Evolutionary conservation across 371 early-diverging fungal species (phyloP), one percentile per base, ranked within the genome.

Genomic region (Mucor sp.): DNA sequence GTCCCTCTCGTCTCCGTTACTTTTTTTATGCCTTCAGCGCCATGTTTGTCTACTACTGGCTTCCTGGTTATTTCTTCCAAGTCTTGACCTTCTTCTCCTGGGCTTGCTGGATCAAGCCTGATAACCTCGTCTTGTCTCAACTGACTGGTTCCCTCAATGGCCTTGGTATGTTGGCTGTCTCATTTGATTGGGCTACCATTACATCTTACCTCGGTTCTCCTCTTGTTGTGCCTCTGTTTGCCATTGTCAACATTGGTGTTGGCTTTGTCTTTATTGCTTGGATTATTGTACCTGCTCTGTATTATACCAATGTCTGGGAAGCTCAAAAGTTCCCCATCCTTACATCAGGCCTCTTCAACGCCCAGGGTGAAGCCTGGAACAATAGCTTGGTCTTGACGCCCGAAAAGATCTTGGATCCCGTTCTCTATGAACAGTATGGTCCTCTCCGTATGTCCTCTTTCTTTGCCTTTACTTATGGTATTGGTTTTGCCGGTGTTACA

Each of bases 141-240:
- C 69, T 91, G 1, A 86, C 92, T 21, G 85, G 88, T n/a, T 87
- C 87, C 53, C 72, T 74, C 41, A 82, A 75, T 58, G 93, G 91
- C n/a, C 75, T 93, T 47, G 92, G 92, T 30, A 81, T 93, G 58
- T 77, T 88, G 6, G 81, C 91, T 28, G 70, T 93, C 32, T 84
- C 90, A 1, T 82, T 96, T 28, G 93, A 88, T 79, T 96, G 92
- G 96, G 86, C 85, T 48, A 90, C 91, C 30, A 82, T 92, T 66
- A 69, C 75, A 5, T 77, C 85, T 48, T 91, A 84, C 78, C 74
- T 91, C 50, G 75, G 77, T 19, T 87, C 88, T 32, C 93, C 92
- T 14, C 76, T 92, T 15, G 84, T 90, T 33, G 88, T 89, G n/a
- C 93, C 93, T 30, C 14, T 37, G 74, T 91, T 88, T 88, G 90